Percentiles rank a stretch among this genome's conserved stretches.
phyloP scores from a whole-genome alignment of 768 basidiomycete species.

The Panellus pusillus region DNA sequence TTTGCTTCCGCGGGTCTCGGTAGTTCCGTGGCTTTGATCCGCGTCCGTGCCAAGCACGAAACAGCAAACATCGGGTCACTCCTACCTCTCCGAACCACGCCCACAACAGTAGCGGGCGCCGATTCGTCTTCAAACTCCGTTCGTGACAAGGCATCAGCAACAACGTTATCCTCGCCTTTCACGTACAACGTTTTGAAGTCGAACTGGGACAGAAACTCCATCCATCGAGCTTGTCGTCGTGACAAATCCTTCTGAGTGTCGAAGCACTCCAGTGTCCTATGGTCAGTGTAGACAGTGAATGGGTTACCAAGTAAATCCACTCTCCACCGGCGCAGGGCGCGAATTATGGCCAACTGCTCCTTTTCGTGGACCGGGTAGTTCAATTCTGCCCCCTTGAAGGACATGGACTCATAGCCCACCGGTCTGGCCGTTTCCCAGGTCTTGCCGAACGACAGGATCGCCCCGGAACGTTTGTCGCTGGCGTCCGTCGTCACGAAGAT shows the following conservation, averaged over 20 bases:
- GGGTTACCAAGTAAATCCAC: constrained; percentile 12
- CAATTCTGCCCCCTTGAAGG: constrained; percentile 21
- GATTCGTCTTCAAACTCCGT: too few species aligned
- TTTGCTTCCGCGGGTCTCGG: not conserved
- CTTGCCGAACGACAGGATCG: constrained; percentile 24
- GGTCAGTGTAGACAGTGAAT: constrained; percentile 31
- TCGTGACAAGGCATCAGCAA: too few species aligned
- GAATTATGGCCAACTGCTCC: constrained; percentile 29
- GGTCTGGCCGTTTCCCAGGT: constrained; percentile 30
- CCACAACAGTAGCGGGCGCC: too few species aligned
- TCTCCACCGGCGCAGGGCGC: constrained; percentile 23
- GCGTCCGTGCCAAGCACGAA: too few species aligned
- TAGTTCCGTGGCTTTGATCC: too few species aligned
- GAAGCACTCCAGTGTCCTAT: constrained; percentile 32
- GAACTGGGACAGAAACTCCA: constrained; percentile 23
- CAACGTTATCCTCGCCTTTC: too few species aligned
- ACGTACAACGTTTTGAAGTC: too few species aligned
- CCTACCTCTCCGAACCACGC: too few species aligned
- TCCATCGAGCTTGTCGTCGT: constrained; percentile 28
- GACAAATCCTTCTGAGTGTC: constrained; percentile 28
- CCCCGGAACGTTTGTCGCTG: constrained; percentile 27
- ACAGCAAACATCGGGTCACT: too few species aligned
- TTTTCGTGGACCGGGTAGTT: constrained; percentile 29
- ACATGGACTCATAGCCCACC: constrained; percentile 27
- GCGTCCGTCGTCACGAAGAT: constrained; percentile 34